Conservation (phyloP, 1,284 basidiomycete species). For the Microbotryum scabiosae region DNA sequence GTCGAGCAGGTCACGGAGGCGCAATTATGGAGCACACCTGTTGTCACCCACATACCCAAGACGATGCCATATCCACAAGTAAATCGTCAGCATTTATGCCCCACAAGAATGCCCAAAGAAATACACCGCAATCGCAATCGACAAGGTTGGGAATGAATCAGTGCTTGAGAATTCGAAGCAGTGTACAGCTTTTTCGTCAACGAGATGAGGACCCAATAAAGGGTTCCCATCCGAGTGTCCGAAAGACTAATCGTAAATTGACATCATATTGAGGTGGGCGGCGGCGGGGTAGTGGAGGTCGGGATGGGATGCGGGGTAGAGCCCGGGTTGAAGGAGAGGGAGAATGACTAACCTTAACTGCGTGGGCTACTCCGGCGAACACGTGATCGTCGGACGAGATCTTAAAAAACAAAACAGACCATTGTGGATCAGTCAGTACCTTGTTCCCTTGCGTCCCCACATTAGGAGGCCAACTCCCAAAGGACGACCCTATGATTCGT, state of each 20-base stretch:
- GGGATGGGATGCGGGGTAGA: background rate
- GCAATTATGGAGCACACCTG: no score
- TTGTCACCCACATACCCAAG: no score
- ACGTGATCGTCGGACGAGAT: background rate
- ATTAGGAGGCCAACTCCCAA: background rate
- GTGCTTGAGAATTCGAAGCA: no score
- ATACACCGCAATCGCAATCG: no score
- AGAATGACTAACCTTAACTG: background rate
- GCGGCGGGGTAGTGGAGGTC: background rate
- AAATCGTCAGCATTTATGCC: no score
- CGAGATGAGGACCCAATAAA: background rate
- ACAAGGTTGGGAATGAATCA: no score
- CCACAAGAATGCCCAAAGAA: no score
- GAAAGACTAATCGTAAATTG: constrained; percentile 22
- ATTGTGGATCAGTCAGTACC: background rate
- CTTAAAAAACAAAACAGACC: background rate
- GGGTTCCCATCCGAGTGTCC: background rate
- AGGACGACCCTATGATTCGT: background rate
- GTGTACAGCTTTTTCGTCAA: no score
- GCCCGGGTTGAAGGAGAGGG: background rate
- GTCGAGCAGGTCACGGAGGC: no score
- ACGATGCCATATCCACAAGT: no score
- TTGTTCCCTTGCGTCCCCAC: background rate
- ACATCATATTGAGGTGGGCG: background rate
- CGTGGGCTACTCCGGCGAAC: background rate